phyloP scores from a whole-genome alignment of 2,329 filamentous ascomycete genomes.

The Hysterium pulicare region DNA sequence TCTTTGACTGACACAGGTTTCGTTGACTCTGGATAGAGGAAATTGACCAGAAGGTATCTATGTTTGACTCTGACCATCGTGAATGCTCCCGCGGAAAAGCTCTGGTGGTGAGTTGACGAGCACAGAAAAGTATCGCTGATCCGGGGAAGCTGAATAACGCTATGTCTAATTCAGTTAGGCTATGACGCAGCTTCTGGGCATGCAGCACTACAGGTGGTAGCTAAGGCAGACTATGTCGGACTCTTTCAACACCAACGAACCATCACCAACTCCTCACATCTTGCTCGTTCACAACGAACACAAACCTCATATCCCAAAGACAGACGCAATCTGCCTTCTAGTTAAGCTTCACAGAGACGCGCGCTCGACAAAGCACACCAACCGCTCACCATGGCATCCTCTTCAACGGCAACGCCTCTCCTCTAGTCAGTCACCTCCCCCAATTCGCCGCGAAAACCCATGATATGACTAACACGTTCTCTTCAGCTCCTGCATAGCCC shows the following conservation, averaged over 20 bases:
- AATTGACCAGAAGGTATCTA: conserved; percentile 90
- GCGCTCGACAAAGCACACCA: not conserved
- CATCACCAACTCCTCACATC: not conserved
- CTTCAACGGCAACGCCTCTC: conserved; percentile 36
- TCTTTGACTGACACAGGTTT: conserved; percentile 24
- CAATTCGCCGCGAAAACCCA: conserved; percentile 1
- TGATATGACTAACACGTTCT: conserved; percentile 11
- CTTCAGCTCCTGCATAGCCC: conserved; percentile 82
- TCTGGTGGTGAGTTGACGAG: too few relatives aligned
- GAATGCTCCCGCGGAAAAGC: too few relatives aligned
- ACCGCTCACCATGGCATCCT: conserved; percentile 34
- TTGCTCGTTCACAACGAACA: too few relatives aligned
- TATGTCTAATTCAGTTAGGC: too few relatives aligned
- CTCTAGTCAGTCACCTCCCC: conserved; percentile 32
- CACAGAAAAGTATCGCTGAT: too few relatives aligned
- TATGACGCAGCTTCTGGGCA: too few relatives aligned
- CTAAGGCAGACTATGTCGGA: too few relatives aligned
- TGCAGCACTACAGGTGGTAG: too few relatives aligned
- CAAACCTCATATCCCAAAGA: too few relatives aligned
- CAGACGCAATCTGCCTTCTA: too few relatives aligned
- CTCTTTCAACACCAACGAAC: not conserved
- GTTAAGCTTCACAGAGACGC: too few relatives aligned
- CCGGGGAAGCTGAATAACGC: too few relatives aligned
- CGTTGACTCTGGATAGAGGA: conserved; percentile 72
- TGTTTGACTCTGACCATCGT: conserved; percentile 93